phyloP scores from a whole-genome alignment of 192 early-diverging fungal species.

The Entomortierella chlamydospora region DNA sequence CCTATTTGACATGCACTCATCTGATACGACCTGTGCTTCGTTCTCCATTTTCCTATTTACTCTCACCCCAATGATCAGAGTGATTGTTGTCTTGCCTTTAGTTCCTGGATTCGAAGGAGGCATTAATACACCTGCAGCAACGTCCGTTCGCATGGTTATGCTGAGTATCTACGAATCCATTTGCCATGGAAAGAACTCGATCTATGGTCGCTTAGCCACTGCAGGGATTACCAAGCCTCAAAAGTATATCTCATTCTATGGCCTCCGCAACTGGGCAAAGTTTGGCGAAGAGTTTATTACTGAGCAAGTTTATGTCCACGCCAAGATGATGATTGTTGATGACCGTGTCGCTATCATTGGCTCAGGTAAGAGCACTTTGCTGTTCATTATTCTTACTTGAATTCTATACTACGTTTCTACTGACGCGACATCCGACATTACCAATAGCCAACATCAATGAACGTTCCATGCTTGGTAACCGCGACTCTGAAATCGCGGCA shows the following conservation, averaged over 20 bases:
- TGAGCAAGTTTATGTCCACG: slow-evolving; percentile 90
- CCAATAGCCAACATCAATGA: slow-evolving; percentile 86
- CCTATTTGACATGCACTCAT: no score
- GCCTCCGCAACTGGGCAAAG: slow-evolving; percentile 59
- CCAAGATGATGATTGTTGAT: slow-evolving; percentile 91
- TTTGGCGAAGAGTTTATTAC: slow-evolving; percentile 69
- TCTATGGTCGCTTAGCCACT: slow-evolving; percentile 63
- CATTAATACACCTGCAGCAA: slow-evolving; percentile 73
- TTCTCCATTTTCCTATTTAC: no score
- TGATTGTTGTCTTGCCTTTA: slow-evolving; percentile 81
- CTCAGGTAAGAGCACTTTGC: slow-evolving; percentile 53
- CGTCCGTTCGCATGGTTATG: slow-evolving; percentile 74
- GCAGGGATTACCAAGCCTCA: slow-evolving; percentile 62
- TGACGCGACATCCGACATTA: neutral
- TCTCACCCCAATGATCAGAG: slow-evolving; percentile 57
- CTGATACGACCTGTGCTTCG: no score
- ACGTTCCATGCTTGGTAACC: slow-evolving; percentile 82
- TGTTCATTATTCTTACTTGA: neutral
- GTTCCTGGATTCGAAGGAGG: slow-evolving; percentile 85
- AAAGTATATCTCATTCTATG: slow-evolving; percentile 73
- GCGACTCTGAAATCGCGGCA: slow-evolving; percentile 87
- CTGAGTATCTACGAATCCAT: slow-evolving; percentile 68
- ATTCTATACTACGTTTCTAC: no score
- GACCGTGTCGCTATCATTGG: slow-evolving; percentile 85
- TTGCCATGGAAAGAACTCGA: slow-evolving; percentile 73